Evolutionary conservation across 805 yeast genomes (phyloP).

Genomic region (Nakazawaea molendinolei): DNA sequence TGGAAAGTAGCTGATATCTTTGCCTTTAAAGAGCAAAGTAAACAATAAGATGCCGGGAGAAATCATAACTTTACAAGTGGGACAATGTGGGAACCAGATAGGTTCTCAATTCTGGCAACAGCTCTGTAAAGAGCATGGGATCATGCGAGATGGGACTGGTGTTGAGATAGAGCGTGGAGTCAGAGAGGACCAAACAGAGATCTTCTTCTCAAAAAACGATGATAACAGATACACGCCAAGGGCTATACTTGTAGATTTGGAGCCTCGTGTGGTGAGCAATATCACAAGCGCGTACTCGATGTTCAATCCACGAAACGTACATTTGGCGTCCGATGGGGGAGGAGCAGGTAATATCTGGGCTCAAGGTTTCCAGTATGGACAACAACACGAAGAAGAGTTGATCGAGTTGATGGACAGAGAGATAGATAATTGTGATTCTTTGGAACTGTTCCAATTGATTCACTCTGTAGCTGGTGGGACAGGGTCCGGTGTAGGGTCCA

Average conservation of each 20-base stretch:
- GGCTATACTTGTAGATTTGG: constrained; percentile 78
- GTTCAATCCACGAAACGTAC: constrained; percentile 79
- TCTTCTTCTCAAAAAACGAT: constrained; percentile 75
- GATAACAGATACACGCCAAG: constrained; percentile 82
- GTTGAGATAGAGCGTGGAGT: constrained; percentile 18
- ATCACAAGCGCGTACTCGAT: constrained; percentile 48
- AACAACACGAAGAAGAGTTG: constrained; percentile 61
- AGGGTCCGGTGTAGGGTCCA: constrained; percentile 93
- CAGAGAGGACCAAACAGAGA: constrained; percentile 69
- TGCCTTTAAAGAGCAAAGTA: constrained; percentile 14
- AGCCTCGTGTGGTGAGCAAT: constrained; percentile 78
- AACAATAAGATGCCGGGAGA: constrained; percentile 43
- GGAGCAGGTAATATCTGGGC: constrained; percentile 99
- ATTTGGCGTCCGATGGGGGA: constrained; percentile 70
- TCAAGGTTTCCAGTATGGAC: constrained; percentile 77
- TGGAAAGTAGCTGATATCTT: too few species aligned
- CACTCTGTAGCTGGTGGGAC: constrained; percentile 99
- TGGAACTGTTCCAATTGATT: constrained; percentile 84
- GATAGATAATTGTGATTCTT: constrained; percentile 80
- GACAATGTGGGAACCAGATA: constrained; percentile 95
- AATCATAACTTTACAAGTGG: constrained; percentile 62
- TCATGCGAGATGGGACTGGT: constrained; percentile 55
- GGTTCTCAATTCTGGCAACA: constrained; percentile 93
- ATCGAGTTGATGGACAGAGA: constrained; percentile 83
- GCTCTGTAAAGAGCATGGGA: constrained; percentile 81